These are phyloP conservation scores for Ophiosphaerella narmari DNA, from an alignment of 2,329 filamentous ascomycete species.

Conservation along the genomic window DNA sequence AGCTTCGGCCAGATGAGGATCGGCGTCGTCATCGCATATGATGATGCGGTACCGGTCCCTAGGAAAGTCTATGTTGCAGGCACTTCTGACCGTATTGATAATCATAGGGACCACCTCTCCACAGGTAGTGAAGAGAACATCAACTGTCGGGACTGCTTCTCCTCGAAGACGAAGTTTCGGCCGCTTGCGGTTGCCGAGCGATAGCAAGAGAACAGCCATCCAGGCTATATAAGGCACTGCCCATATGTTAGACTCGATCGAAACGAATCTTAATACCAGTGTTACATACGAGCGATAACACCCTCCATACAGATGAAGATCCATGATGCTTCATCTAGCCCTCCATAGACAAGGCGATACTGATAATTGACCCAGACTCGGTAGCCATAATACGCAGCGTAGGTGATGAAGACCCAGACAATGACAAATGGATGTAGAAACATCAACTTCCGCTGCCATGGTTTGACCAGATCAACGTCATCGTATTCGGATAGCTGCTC, in stretches of 20 bases:
- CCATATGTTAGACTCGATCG: not conserved
- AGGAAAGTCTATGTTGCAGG: constrained; percentile 7
- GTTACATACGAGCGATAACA: not conserved
- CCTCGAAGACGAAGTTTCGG: constrained; percentile 5
- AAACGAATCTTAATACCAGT: too few relatives aligned
- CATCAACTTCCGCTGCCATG: constrained; percentile 5
- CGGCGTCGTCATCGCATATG: constrained; percentile 5
- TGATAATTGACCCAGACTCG: constrained; percentile 6
- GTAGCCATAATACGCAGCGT: constrained; percentile 5
- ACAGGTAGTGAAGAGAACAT: constrained; percentile 6
- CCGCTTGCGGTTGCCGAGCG: constrained; percentile 2
- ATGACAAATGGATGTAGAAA: constrained; percentile 4
- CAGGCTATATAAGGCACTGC: constrained; percentile 4
- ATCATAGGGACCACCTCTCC: constrained; percentile 7
- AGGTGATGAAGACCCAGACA: constrained; percentile 5
- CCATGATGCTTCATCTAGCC: constrained; percentile 4
- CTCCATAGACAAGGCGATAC: constrained; percentile 1
- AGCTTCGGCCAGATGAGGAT: not conserved
- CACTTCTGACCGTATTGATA: constrained; percentile 4
- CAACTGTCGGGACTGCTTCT: constrained; percentile 4
- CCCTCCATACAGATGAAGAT: constrained; percentile 7
- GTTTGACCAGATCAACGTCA: constrained; percentile 4
- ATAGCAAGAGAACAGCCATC: constrained; percentile 4
- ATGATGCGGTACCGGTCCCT: constrained; percentile 5
- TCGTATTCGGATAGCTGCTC: constrained; percentile 5